Percentiles rank a stretch among this genome's conserved stretches.
Evolutionary conservation across 2,329 filamentous ascomycete species (phyloP).

Genomic region (Graphilbum fragrans): DNA sequence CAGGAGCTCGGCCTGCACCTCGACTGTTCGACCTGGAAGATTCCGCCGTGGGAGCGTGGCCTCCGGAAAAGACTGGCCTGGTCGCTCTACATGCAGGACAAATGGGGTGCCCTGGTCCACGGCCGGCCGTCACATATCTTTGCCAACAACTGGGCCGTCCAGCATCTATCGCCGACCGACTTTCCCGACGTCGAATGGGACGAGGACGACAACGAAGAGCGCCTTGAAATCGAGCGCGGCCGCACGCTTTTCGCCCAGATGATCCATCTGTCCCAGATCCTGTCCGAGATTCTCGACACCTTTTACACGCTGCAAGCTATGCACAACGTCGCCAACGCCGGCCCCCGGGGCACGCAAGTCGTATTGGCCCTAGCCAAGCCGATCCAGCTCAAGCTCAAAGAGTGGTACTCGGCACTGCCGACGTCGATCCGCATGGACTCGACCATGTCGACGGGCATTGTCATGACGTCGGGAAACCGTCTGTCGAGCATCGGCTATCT

Average conservation of each 20-base stretch:
- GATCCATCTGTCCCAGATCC: conserved; percentile 61
- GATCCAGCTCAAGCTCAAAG: conserved; percentile 70
- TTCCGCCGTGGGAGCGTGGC: conserved; percentile 51
- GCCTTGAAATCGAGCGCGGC: conserved; percentile 53
- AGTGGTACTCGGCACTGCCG: conserved; percentile 68
- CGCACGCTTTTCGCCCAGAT: conserved; percentile 63
- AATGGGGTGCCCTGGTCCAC: conserved; percentile 75
- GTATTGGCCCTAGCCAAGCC: conserved; percentile 68
- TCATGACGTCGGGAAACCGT: conserved; percentile 26
- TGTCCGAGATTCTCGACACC: conserved; percentile 69
- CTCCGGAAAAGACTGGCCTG: conserved; percentile 49
- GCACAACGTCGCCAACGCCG: conserved; percentile 53
- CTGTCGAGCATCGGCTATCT: conserved; percentile 61
- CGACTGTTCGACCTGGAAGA: conserved; percentile 49
- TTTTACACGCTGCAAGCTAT: conserved; percentile 75
- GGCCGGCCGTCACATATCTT: conserved; percentile 71
- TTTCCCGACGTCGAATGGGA: conserved; percentile 63
- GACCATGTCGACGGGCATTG: conserved; percentile 27
- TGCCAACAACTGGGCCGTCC: conserved; percentile 64
- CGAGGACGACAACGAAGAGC: conserved; percentile 48
- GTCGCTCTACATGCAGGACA: conserved; percentile 54
- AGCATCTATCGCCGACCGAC: conserved; percentile 49
- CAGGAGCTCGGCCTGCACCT: conserved; percentile 48
- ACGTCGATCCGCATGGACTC: conserved; percentile 52
- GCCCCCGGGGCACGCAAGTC: conserved; percentile 56